Percentiles rank a stretch among this genome's conserved stretches.
phyloP scores from a whole-genome alignment of 164 flowering plant genomes.

The Piper longum region DNA sequence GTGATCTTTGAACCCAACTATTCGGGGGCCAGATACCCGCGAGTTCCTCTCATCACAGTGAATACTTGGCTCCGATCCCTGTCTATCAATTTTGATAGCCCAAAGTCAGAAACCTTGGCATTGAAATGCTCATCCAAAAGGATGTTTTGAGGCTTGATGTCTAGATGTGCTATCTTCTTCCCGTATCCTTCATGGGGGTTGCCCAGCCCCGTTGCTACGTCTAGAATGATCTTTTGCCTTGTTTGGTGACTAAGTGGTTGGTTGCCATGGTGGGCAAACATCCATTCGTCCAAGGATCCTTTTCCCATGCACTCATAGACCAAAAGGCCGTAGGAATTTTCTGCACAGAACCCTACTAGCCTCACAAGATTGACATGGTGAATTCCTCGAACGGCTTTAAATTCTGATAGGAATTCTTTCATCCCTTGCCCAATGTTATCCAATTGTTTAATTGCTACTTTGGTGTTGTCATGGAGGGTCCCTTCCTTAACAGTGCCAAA shows the following conservation, averaged over 20 bases:
- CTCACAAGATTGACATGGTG: constrained; percentile 75
- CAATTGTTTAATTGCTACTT: constrained; percentile 65
- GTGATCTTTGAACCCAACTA: constrained; percentile 5
- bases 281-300: constrained; percentile 32
- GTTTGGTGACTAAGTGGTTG: constrained; percentile 10
- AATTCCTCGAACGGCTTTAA: constrained; percentile 64
- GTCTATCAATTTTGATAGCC: constrained; percentile 8
- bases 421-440: constrained; percentile 62
- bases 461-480: background rate
- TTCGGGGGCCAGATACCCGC: constrained; percentile 8
- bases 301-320: constrained; percentile 75
- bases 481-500: constrained; percentile 4
- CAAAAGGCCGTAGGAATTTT: constrained; percentile 43
- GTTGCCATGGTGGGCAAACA: background rate
- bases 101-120: constrained; percentile 20
- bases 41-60: constrained; percentile 8
- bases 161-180: constrained; percentile 12
- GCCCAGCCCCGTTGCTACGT: constrained; percentile 10
- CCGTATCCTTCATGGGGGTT: constrained; percentile 21
- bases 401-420: constrained; percentile 76
- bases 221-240: constrained; percentile 8
- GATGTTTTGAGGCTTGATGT: constrained; percentile 15
- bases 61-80: constrained; percentile 11
- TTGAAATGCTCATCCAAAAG: constrained; percentile 11
- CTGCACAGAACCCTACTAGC: constrained; percentile 67